phyloP scores from a whole-genome alignment of 106 monocot species.

The Hemerocallis citrina region DNA sequence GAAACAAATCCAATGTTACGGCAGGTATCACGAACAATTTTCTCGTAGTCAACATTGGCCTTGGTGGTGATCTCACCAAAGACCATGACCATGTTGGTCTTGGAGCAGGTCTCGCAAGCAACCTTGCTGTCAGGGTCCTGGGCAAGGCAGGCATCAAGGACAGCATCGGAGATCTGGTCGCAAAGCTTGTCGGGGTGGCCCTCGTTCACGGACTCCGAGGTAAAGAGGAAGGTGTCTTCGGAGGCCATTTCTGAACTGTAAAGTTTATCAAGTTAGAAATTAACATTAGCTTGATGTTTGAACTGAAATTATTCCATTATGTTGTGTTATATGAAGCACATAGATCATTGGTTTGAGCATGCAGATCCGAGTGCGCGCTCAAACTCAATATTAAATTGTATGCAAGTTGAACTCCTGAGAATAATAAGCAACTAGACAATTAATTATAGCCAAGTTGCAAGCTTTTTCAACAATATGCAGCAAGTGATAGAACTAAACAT shows the following conservation, averaged over 20 bases:
- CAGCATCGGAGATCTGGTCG: conserved; percentile 22
- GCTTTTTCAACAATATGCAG: too few relatives aligned
- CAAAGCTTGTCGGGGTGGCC: conserved; percentile 23
- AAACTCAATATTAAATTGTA: not conserved
- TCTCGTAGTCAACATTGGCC: conserved; percentile 13
- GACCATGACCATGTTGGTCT: conserved; percentile 27
- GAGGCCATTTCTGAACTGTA: conserved; percentile 7
- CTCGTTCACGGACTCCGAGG: conserved; percentile 25
- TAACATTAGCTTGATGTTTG: not conserved
- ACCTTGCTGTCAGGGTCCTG: conserved; percentile 26
- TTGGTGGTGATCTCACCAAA: conserved; percentile 25
- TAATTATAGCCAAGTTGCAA: not conserved
- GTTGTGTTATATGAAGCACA: not conserved
- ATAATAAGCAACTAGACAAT: not conserved
- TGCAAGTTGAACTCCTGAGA: not conserved
- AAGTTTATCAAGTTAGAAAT: not conserved
- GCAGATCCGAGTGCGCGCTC: not conserved
- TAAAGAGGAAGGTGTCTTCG: conserved; percentile 23
- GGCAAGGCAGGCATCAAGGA: conserved; percentile 21
- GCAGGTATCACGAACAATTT: conserved; percentile 24
- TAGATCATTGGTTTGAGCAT: not conserved
- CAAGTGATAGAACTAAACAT: too few relatives aligned
- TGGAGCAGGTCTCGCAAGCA: conserved; percentile 21
- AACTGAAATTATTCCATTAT: not conserved
- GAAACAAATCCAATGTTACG: conserved; percentile 15